Evolutionary conservation across 495 filamentous ascomycete species (phyloP), one percentile per base, ranked within the genome.

Genomic region (Neurospora sp.): DNA sequence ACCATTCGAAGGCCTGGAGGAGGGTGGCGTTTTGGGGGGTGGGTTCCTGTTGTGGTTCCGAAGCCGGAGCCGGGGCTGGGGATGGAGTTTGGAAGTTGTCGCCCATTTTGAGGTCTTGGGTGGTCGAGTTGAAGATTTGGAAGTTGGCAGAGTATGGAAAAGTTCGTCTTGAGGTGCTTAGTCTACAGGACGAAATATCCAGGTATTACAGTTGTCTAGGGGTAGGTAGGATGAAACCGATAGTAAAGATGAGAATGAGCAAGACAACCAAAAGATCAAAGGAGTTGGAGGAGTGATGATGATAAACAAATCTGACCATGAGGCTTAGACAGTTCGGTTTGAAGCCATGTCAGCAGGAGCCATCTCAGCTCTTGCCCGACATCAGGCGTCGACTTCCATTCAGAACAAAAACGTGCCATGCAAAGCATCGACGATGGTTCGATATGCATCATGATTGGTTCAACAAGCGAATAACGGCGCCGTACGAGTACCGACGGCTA

Each of bases 1-100:
- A 89, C 91, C 92, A 93, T 83, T 93, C 92, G 78, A 91, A 93
- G 10, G 84, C 87, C 79, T 93, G 89, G 75, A 93, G 81, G 79
- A 93, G 88, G 73, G 89, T 89, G 70, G 75, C 77, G 73, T 93
- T 94, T 69, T 78, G 76, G 2, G 76, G 74, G 1, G 78, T 79
- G 5, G 77, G 69, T 38, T 78, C 18, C 46, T 71, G 73, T 31
- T 31, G n/a, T 38, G 44, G 22, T 31, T 71, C 10, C 5, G 22
- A 14, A 35, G 69, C 40, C 11, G 2, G 20, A n/a, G 69, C 16
- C 12, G 31, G 27, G 2, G 10, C 10, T 10, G 69, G 69, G 3
- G 40, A 71, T 11, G 69, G 53, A 31, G 53, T 16, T 35, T 35
- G 27, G 27, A 66, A 66, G 53, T 66, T 66, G 2, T 66, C 53